Base-by-base conservation (phyloP, 257 asterid species). In the Nicotiana obtusifolia region DNA sequence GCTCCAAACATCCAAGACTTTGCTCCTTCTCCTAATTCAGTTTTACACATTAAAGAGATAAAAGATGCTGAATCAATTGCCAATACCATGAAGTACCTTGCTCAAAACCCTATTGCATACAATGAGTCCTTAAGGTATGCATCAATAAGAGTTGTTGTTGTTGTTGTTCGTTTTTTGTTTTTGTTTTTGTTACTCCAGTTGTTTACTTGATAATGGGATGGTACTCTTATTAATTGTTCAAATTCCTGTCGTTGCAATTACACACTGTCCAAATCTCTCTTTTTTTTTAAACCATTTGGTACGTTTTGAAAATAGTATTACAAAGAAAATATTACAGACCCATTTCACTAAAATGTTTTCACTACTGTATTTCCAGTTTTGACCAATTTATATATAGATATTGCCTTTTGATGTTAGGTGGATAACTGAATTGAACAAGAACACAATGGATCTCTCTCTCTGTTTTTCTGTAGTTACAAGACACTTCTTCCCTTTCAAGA, bases 1-100 rank as follows among this genome's bases (percentile, higher is more conserved):
- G 97, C 99, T 75, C 97, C 97, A 68, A 96, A 96, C 85, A 94
- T 96, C 87, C 89, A 90, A 89, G 99, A 96, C 59, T 96, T 91
- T 87, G 91, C 99, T 76, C 99, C 99, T 44, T 83, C 90, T 83
- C 90, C 92, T 77, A 84, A 84, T 85, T 91, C 98, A 28, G 0
- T 96, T 73, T 84, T 94, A 84, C 99, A 96, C 84, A 93, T 96
- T 82, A 96, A 88, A 84, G 94, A 92, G 81, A 87, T 88, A 77
- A 85, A 67, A 56, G 99, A 96, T 77, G 90, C 87, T 30, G 97
- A 88, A 82, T 65, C 85, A 56, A 86, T 96, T 82, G 94, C 99
- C 89, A 89, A 90, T 92, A 90, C 71, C 5, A 96, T 94, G 93
- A 96, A 91, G 80, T 87, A 93, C 87, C 95, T 93, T 86, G 92